Conservation (phyloP, 441 rosid genomes). For the Omphalea diandra region DNA sequence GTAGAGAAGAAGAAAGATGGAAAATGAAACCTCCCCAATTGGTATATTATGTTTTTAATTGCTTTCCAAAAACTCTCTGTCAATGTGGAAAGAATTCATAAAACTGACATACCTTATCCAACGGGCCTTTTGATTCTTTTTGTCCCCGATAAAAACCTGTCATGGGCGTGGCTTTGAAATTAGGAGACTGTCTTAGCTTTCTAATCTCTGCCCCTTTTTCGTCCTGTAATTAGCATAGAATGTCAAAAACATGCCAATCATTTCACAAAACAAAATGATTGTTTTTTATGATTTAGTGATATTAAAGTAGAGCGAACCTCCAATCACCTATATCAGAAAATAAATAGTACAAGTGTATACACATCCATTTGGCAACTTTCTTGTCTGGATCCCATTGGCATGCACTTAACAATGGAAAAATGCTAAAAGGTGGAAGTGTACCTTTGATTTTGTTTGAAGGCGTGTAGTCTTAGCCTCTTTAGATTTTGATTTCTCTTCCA, state of each 20-base stretch:
- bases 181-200: constrained; percentile 41
- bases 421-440: constrained; percentile 20
- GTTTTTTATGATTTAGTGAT: neutral
- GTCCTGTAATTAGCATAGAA: constrained; percentile 40
- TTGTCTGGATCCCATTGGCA: neutral
- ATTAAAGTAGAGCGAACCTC: neutral
- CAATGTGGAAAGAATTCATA: neutral
- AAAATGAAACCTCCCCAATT: neutral
- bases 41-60: neutral
- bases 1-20: neutral
- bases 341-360: neutral
- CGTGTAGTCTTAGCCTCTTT: constrained; percentile 40
- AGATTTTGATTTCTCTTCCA: constrained; percentile 44
- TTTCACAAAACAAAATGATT: neutral
- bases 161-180: constrained; percentile 47
- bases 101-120: constrained; percentile 41
- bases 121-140: constrained; percentile 36
- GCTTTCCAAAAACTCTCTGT: neutral
- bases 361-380: neutral
- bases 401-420: neutral
- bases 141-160: constrained; percentile 46
- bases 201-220: constrained; percentile 48
- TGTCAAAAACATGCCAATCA: constrained; percentile 9
- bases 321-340: neutral
- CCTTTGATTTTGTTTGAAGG: constrained; percentile 60